Evolutionary conservation across 164 flowering plant species (phyloP).

Genomic region (Kalanchoe fedtschenkoi): DNA sequence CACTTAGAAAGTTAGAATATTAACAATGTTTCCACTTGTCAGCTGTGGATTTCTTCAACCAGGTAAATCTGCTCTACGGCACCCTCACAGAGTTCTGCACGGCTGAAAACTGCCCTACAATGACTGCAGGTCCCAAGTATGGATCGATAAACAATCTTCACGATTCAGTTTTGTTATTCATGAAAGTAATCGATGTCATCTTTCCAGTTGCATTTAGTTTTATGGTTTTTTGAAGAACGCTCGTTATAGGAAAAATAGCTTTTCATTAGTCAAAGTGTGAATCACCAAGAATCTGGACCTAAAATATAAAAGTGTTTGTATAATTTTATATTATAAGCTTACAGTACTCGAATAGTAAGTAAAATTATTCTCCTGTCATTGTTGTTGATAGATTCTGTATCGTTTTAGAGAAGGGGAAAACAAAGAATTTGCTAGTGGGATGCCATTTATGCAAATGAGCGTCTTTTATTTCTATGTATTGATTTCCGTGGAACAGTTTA

Average conservation of each 20-base stretch:
- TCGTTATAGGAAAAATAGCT: neutral
- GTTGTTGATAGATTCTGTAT: too few species aligned
- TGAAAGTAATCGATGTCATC: neutral
- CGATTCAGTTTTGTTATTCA: neutral
- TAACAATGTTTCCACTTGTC: constrained; percentile 23
- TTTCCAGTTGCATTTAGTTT: neutral
- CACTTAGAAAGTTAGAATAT: neutral
- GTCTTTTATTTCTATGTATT: too few species aligned
- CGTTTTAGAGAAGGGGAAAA: too few species aligned
- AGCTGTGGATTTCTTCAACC: constrained; percentile 99
- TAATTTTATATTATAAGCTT: too few species aligned
- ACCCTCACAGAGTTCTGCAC: constrained; percentile 99
- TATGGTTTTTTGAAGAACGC: neutral
- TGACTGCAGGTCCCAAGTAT: constrained; percentile 99
- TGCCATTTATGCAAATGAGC: too few species aligned
- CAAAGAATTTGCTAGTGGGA: too few species aligned
- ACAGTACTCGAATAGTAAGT: too few species aligned
- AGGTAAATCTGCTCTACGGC: constrained; percentile 97
- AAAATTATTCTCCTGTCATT: too few species aligned
- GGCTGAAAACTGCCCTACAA: constrained; percentile 89
- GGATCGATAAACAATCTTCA: constrained; percentile 1
- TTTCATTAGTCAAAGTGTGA: neutral
- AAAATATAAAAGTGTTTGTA: too few species aligned
- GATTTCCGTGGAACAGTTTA: too few species aligned
- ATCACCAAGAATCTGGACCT: neutral